These are phyloP conservation scores for Lachancea quebecensis DNA, from an alignment of 805 yeast genomes.

Conservation along the genomic window DNA sequence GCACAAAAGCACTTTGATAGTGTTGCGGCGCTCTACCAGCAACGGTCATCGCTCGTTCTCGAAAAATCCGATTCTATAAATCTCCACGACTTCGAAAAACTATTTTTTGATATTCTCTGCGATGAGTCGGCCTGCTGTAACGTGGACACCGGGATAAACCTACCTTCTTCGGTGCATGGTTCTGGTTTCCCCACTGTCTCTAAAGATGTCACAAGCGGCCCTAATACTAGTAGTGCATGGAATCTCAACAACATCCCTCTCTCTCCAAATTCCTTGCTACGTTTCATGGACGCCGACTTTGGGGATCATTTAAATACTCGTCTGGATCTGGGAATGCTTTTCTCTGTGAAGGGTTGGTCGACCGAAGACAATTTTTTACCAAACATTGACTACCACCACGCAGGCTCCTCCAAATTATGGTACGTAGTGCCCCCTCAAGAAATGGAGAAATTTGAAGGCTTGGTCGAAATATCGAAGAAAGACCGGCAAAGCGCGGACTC, in stretches of 20 bases:
- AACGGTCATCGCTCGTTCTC: conserved; percentile 16
- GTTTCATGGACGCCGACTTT: conserved; percentile 38
- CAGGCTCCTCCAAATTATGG: conserved; percentile 54
- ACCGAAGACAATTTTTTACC: conserved; percentile 57
- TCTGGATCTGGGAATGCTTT: conserved; percentile 47
- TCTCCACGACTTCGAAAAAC: conserved; percentile 31
- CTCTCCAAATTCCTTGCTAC: conserved; percentile 42
- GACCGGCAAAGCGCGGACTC: conserved; percentile 33
- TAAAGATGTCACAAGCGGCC: conserved; percentile 15
- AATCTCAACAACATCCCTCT: conserved; percentile 50
- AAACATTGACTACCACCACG: conserved; percentile 44
- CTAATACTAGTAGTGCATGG: conserved; percentile 39
- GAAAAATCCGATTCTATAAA: conserved; percentile 12
- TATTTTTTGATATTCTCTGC: conserved; percentile 38
- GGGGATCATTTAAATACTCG: conserved; percentile 38
- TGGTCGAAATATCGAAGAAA: conserved; percentile 14
- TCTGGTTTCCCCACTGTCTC: conserved; percentile 31
- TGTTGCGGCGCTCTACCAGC: conserved; percentile 3
- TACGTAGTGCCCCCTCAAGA: conserved; percentile 55
- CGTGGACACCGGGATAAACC: conserved; percentile 32
- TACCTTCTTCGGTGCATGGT: conserved; percentile 35
- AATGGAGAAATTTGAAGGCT: conserved; percentile 43
- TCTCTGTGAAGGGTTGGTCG: conserved; percentile 50
- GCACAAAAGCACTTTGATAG: conserved; percentile 39
- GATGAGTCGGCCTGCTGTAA: conserved; percentile 29